Conservation (phyloP, 768 basidiomycete species). For the Clavulina sp. region DNA sequence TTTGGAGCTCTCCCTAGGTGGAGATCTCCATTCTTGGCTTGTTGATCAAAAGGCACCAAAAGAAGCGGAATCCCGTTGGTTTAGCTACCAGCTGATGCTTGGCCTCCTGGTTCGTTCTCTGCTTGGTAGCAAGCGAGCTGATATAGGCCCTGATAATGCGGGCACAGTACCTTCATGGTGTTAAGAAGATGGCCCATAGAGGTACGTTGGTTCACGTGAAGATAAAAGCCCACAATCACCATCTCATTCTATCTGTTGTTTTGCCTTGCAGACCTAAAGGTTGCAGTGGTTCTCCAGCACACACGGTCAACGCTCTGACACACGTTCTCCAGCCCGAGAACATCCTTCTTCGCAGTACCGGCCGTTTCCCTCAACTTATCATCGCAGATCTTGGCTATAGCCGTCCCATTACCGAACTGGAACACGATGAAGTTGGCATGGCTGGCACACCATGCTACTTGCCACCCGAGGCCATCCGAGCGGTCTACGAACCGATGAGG, state of each 20-base stretch:
- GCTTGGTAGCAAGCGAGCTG: too few relatives aligned
- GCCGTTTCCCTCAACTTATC: constrained; percentile 66
- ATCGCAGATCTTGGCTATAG: constrained; percentile 82
- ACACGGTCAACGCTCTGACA: not conserved
- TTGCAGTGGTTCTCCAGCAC: not conserved
- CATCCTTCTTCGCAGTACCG: constrained; percentile 59
- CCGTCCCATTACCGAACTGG: constrained; percentile 57
- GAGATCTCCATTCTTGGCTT: constrained; percentile 8
- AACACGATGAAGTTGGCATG: constrained; percentile 49
- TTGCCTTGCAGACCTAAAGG: constrained; percentile 10
- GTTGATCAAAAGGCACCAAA: not conserved
- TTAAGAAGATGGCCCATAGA: too few relatives aligned
- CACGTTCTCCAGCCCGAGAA: constrained; percentile 51
- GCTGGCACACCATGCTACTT: constrained; percentile 68
- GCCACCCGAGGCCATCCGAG: constrained; percentile 69
- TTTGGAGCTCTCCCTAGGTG: constrained; percentile 10
- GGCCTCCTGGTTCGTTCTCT: constrained; percentile 8
- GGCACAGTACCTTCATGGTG: too few relatives aligned
- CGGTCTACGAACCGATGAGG: constrained; percentile 22
- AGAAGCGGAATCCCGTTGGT: constrained; percentile 8
- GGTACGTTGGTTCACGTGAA: too few relatives aligned
- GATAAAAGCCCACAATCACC: too few relatives aligned
- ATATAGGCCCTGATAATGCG: too few relatives aligned
- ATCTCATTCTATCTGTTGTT: not conserved
- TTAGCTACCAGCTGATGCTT: constrained; percentile 10